phyloP scores from a whole-genome alignment of 2,329 filamentous ascomycete species.

The Paradendryphiella salina region DNA sequence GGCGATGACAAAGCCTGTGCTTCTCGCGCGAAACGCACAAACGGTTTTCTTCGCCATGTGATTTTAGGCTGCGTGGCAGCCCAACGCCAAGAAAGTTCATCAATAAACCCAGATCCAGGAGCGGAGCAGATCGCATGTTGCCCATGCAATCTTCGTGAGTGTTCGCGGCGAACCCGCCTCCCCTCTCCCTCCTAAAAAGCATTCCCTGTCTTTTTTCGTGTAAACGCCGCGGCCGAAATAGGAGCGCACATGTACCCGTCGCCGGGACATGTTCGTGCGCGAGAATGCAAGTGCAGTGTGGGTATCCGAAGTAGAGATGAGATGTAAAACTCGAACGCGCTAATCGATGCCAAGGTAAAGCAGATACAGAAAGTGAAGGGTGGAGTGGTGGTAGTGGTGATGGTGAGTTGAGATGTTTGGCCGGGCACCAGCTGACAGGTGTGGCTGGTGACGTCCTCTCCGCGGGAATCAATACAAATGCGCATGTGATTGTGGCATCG shows the following conservation, averaged over 20 bases:
- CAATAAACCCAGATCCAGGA: constrained; percentile 2
- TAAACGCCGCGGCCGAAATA: constrained; percentile 24
- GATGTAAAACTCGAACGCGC: constrained; percentile 10
- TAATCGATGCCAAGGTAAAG: constrained; percentile 16
- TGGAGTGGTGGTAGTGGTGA: constrained; percentile 10
- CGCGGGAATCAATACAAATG: neutral
- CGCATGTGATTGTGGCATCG: constrained; percentile 10
- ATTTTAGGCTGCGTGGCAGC: constrained; percentile 9
- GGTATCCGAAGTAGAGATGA: constrained; percentile 29
- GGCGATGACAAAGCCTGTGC: constrained; percentile 1
- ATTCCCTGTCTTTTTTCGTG: constrained; percentile 19
- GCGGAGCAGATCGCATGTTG: constrained; percentile 6
- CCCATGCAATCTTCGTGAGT: constrained; percentile 3
- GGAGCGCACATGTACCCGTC: constrained; percentile 16
- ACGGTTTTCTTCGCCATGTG: constrained; percentile 1
- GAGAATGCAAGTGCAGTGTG: constrained; percentile 22
- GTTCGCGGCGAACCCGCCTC: neutral
- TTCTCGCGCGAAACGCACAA: neutral
- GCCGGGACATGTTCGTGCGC: constrained; percentile 8
- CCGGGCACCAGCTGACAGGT: neutral
- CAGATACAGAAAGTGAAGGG: constrained; percentile 31
- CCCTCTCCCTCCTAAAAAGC: neutral
- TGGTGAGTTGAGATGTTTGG: constrained; percentile 1
- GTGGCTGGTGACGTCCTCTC: constrained; percentile 7
- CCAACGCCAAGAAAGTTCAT: constrained; percentile 12